Evolutionary conservation across 208 protist genomes (phyloP).

Genomic region (Kentomonas sorsogonicus): DNA sequence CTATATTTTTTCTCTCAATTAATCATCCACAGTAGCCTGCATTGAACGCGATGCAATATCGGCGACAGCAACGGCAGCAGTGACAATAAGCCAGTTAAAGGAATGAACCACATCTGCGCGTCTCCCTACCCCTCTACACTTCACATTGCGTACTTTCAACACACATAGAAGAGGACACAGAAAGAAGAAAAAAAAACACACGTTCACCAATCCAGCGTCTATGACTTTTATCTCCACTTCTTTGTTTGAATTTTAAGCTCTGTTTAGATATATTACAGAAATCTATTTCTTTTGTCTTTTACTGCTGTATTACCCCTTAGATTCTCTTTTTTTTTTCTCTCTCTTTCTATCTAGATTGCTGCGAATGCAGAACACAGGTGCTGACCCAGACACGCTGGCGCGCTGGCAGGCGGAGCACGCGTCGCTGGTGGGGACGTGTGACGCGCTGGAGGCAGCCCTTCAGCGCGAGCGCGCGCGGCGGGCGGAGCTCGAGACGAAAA

Average conservation of each 20-base stretch:
- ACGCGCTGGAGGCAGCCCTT: conserved; percentile 16
- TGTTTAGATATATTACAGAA: no score
- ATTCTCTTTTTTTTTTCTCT: conserved; percentile 9
- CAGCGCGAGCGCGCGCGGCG: conserved; percentile 20
- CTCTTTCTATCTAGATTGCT: conserved; percentile 3
- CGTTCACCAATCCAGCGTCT: neutral
- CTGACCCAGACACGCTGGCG: conserved; percentile 11
- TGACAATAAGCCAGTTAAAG: no score
- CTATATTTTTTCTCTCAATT: neutral
- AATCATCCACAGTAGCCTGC: neutral
- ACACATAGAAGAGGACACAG: neutral
- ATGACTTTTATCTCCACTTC: neutral
- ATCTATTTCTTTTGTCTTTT: no score
- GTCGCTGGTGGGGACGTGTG: conserved; percentile 11
- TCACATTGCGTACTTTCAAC: no score
- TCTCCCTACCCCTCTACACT: no score
- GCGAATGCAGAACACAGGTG: neutral
- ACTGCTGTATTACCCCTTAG: conserved; percentile 5
- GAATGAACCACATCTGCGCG: no score
- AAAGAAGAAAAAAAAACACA: neutral
- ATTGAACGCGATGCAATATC: no score
- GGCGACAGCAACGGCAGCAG: no score
- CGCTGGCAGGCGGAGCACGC: conserved; percentile 14
- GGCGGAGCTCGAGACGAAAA: conserved; percentile 15
- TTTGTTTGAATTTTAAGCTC: no score